These are phyloP conservation scores for Rhodotorula mucilaginosa DNA, from an alignment of 1,284 basidiomycete species.

Conservation along the genomic window DNA sequence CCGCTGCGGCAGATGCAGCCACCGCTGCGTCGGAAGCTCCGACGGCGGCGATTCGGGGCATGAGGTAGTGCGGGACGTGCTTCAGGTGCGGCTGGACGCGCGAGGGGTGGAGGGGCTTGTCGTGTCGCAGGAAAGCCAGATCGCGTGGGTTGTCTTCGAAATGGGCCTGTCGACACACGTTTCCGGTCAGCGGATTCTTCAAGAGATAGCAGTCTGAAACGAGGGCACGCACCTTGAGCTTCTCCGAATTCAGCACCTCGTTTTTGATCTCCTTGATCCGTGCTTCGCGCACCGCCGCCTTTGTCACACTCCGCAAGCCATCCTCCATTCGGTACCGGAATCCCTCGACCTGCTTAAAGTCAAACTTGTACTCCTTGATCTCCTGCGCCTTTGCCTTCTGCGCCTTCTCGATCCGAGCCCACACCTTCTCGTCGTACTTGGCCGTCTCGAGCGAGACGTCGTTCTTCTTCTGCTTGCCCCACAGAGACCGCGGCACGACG, in stretches of 20 bases:
- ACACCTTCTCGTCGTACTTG: slow-evolving; percentile 71
- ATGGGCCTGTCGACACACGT: slow-evolving; percentile 81
- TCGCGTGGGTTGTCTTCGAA: slow-evolving; percentile 97
- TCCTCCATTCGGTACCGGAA: slow-evolving; percentile 99
- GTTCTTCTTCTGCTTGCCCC: slow-evolving; percentile 70
- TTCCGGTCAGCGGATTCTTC: too few species aligned
- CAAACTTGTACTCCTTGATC: slow-evolving; percentile 88
- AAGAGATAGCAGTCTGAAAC: too few species aligned
- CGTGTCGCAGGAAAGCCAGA: slow-evolving; percentile 87
- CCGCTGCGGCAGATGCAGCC: slow-evolving; percentile 9
- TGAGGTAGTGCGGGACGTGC: slow-evolving; percentile 88
- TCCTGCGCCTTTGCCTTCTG: slow-evolving; percentile 67
- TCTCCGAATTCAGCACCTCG: slow-evolving; percentile 92
- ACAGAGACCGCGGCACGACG: slow-evolving; percentile 71
- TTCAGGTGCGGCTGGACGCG: slow-evolving; percentile 90
- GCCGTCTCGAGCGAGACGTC: slow-evolving; percentile 61
- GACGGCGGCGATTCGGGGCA: slow-evolving; percentile 69
- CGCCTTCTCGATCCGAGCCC: slow-evolving; percentile 71
- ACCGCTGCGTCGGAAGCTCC: slow-evolving; percentile 26
- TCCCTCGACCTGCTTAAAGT: slow-evolving; percentile 92
- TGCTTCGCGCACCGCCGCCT: slow-evolving; percentile 82
- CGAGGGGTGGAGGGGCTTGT: slow-evolving; percentile 85
- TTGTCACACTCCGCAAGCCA: slow-evolving; percentile 83
- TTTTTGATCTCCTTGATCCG: slow-evolving; percentile 89
- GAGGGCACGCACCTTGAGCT: slow-evolving; percentile 85